Evolutionary conservation across 2,329 filamentous ascomycete genomes (phyloP), one percentile per base, ranked within the genome.

Genomic region (Magnaporthiopsis poae): DNA sequence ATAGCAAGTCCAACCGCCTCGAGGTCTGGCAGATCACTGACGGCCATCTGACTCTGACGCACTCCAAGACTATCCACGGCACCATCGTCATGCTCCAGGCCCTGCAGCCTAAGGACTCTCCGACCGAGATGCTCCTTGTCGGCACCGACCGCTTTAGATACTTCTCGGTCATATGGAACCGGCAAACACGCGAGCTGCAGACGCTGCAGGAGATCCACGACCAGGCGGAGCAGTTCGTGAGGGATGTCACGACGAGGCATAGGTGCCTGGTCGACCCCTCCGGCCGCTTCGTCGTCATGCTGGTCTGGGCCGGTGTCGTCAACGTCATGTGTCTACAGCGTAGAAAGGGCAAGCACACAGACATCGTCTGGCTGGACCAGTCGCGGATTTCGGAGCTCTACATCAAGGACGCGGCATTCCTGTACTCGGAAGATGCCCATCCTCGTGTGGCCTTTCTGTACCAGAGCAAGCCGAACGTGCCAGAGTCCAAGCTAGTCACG

Each of bases 101-200:
- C 73, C 82, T 99, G 63, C 87, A 87, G 33, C 92, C 93, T 7
- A 86, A 87, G 63, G 86, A 91, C 71, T 88, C 88, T 35, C 78
- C 82, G 5, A 91, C 88, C 63, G 92, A 98, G 71, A 86, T 97
- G 69, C 85, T 99, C 68, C 96, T 99, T 74, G 85, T 99, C 67
- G 94, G 92, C 64, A 99, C 95, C 62, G 90, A 96, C 74, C 87
- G 90, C 66, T 90, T 91, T 71, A 88, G 92, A 72, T 98, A 96
- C 79, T 96, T 98, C 76, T 96, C 92, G 1, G 77, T 96, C 27
- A 87, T 84, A 21, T 99, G 95, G 93, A 88, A 97, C 71, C 73
- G 82, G 0, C 77, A 84, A 74, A 80, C 73, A 5, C 77, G 77
- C 27, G 75, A 80, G 67, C 76, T 89, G 2, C 80, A 84, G 11